Base-by-base conservation (phyloP, 768 basidiomycete genomes). In the Galerina marginata region DNA sequence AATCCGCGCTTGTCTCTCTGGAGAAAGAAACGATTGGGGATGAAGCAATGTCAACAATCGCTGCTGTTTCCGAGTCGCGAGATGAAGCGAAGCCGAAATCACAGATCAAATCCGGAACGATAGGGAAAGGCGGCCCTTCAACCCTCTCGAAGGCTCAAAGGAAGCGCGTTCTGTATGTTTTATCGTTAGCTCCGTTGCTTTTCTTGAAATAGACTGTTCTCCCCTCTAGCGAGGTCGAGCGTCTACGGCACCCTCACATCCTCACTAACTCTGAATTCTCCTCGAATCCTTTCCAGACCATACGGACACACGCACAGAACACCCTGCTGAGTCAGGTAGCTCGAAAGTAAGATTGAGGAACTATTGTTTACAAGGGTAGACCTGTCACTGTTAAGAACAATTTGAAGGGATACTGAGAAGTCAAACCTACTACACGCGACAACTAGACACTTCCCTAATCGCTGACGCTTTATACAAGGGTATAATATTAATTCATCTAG, bases 291-390 rank as follows among this genome's bases (percentile, higher is more conserved):
- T 93, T 93, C 70, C 77, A 87, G 66, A 88, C 90, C 1, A 90
- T 93, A 65, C 87, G 91, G 5, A 88, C 82, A 4, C 92, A 94
- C 71, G 90, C 88, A 2, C 81, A 88, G 71, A 93, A 93, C 69
- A 92, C 92, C 0, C 77, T 93, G 10, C 61, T 92, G 38, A 86
- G 45, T 40, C 60, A 57, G 37, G 20, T 14, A 15, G n/a, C 11
- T 11, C n/a, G 38, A 37, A 59, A 52, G 23, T 52, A 45, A 53
- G n/a, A 33, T 33, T 4, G 7, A 33, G 7, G 29, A 33, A 33
- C 29, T 33, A 20, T 20, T 20, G 20, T 33, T 33, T 33, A 33
- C 29, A 5, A 33, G 4, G 29, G 29, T 33, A 7, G 4, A 33
- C 29, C 29, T 33, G 29, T 20, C 20, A 20, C 20, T 20, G 20